Evolutionary conservation across 2,329 filamentous ascomycete genomes (phyloP), one percentile per base, ranked within the genome.

Genomic region (Colletotrichum liriopes): DNA sequence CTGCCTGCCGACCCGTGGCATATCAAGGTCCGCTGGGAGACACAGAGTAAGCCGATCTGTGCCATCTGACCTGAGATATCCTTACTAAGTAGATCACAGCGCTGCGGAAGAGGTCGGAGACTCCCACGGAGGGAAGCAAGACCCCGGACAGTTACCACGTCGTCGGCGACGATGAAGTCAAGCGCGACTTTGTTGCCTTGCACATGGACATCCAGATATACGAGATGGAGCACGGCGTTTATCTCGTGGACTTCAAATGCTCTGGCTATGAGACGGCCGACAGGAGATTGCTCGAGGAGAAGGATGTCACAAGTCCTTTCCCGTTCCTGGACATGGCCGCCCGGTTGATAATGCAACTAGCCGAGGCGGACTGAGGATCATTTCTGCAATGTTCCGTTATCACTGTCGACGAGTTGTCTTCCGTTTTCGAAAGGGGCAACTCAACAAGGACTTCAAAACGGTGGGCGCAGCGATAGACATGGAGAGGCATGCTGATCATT

Each of bases 201-300:
- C 96, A 98, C 80, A 91, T 99, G 80, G 95, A 97, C 75, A 98
- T 99, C 74, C 96, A 98, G 81, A 92, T 98, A 63, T 98, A 98
- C 82, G 93, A 95, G 79, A 95, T 98, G 86, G 96, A 98, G 81
- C 91, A 92, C 70, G 93, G 94, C 67, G 96, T 96, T 75, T 98
- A 96, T 82, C 92, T 99, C 74, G 96, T 99, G 60, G 96, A 99
- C 81, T 99, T 99, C 87, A 98, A 98, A 81, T 98, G 96, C 81
- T 95, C 96, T 18, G 96, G 96, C 26, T 99, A 99, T 83, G 96
- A 99, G 84, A 94, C 89, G 58, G 79, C 86, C 16, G 87, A 96
- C 67, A 92, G 96, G 60, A 90, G 92, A 75, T 85, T 93, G 62
- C 85, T 95, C 62, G 94, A 96, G 78, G 95, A 98, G 84, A 98